These are phyloP conservation scores for Botrytis paeoniae DNA, from an alignment of 2,329 filamentous ascomycete genomes.

Conservation along the genomic window DNA sequence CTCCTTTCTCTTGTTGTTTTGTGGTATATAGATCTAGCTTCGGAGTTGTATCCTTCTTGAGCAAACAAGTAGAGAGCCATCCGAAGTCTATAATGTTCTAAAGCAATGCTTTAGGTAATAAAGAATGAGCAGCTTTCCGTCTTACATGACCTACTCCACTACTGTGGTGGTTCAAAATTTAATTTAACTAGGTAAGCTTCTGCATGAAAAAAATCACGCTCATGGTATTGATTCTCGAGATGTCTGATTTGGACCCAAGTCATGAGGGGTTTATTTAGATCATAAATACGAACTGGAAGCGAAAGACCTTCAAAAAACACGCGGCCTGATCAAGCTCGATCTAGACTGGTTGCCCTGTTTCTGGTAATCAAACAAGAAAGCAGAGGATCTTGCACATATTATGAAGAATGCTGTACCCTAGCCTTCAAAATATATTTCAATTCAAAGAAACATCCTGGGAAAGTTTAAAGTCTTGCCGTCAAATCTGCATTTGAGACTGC, in stretches of 20 bases:
- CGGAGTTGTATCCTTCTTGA: background rate
- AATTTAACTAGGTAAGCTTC: background rate
- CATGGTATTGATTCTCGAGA: background rate
- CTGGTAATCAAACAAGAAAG: background rate
- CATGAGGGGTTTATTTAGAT: too few species aligned
- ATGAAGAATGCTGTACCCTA: background rate
- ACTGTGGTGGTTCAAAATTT: too few species aligned
- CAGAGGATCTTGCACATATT: background rate
- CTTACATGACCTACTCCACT: background rate
- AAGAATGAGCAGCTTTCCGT: background rate
- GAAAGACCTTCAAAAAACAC: background rate
- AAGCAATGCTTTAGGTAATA: background rate
- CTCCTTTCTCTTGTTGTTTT: background rate
- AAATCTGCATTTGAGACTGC: background rate
- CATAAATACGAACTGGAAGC: background rate
- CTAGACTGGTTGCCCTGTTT: background rate
- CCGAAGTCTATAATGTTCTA: background rate
- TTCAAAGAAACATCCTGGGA: background rate
- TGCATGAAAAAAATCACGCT: background rate
- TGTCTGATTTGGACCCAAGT: background rate
- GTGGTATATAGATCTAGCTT: background rate
- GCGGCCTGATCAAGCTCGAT: background rate
- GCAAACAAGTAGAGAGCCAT: background rate
- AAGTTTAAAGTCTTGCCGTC: background rate
- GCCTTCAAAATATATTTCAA: background rate